Evolutionary conservation across 108 stramenopile species (phyloP), one percentile per base, ranked within the genome.

Genomic region (Skeletonema menzelii): DNA sequence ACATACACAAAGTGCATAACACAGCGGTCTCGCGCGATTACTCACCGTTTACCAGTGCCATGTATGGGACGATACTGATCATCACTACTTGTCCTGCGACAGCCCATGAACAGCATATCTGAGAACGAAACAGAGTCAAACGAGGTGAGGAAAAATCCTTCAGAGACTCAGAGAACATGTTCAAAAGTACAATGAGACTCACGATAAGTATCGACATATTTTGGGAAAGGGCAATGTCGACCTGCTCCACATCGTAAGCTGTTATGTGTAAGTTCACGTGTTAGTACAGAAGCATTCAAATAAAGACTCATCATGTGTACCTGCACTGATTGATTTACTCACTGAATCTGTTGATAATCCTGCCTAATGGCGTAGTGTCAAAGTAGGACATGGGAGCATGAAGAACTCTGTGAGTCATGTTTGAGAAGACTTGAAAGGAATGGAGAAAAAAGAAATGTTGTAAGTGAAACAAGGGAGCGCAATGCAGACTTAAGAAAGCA

Each of bases 281-380:
- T 56, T 56, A 49, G 64, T 56, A 30, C 8, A 49, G 14, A 20
- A 49, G 10, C 15, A 8, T 84, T 85, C 82, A 89, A 91, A 27
- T 87, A 0, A 85, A n/a, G n/a, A 81, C 17, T 90, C 72, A 69
- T 95, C 88, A 17, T 89, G 74, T 56, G 89, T 89, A 59, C 95
- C 86, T 8, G 84, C 83, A n/a, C n/a, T n/a, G 76, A 35, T 14
- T 96, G 95, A 74, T 91, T 96, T 12, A 93, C 49, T 53, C 49
- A 53, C 49, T 94, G 77, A 99, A 97, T 26, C 98, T 88, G 67
- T 95, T 97, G 69, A 97, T 68, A 31, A 98, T 86, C 35, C 98
- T 84, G 15, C 98, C 98, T 57, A 96, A 76, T 6, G 98, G 98
- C 6, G 92, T 94, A 0, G 93, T 91, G 65, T 99, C 97, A 74